phyloP scores from a whole-genome alignment of 345 rosid genomes.

The Euphorbia peplus region DNA sequence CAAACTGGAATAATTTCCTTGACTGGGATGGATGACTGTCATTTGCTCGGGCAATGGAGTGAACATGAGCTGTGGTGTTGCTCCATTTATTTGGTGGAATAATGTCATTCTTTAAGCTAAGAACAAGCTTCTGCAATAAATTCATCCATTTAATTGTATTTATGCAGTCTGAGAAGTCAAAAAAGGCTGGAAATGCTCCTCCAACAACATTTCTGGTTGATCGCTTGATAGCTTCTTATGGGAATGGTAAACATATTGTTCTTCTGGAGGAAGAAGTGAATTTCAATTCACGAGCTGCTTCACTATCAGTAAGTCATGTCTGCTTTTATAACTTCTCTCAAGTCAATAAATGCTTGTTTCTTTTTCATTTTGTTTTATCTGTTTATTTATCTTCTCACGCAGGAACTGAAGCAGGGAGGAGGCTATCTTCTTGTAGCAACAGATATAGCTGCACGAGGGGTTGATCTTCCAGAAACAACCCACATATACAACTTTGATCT shows the following conservation, averaged over 20 bases:
- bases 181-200: conserved; percentile 72
- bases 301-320: conserved; percentile 49
- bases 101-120: background rate
- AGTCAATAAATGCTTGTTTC: background rate
- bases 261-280: conserved; percentile 79
- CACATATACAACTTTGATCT: conserved; percentile 88
- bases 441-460: conserved; percentile 90
- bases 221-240: conserved; percentile 55
- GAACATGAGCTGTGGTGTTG: no score
- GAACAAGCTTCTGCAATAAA: background rate
- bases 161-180: conserved; percentile 82
- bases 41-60: background rate
- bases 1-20: background rate
- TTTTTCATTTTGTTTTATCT: background rate
- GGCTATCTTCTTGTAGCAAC: conserved; percentile 85
- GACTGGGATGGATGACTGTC: background rate
- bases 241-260: conserved; percentile 49
- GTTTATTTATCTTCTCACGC: conserved; percentile 8
- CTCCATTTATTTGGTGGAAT: background rate
- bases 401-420: conserved; percentile 80
- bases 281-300: conserved; percentile 82
- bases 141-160: conserved; percentile 7
- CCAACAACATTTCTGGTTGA: conserved; percentile 58
- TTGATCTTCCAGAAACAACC: conserved; percentile 85
- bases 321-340: background rate